Conservation (phyloP, 306 rosid species). For the Hippophae gyantsensis region DNA sequence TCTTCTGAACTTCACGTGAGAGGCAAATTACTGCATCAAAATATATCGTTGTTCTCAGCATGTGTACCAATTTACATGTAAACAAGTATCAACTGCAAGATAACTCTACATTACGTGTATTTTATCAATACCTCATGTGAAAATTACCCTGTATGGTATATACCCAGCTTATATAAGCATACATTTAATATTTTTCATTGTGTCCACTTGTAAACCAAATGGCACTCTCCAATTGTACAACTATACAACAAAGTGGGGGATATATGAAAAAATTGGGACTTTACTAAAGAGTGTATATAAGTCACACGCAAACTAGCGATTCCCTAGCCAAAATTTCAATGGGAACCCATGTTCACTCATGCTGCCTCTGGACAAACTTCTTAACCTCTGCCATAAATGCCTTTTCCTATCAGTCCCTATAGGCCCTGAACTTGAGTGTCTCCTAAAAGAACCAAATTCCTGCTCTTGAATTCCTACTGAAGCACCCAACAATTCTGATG, state of each 20-base stretch:
- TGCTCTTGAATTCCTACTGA: slow-evolving; percentile 35
- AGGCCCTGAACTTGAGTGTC: slow-evolving; percentile 69
- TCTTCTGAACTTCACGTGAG: too few relatives aligned
- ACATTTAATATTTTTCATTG: too few relatives aligned
- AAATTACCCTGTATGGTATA: too few relatives aligned
- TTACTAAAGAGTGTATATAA: background rate
- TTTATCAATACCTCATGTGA: too few relatives aligned
- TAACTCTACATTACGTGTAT: too few relatives aligned
- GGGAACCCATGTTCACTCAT: slow-evolving; percentile 68
- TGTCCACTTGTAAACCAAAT: too few relatives aligned
- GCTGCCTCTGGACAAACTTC: slow-evolving; percentile 61
- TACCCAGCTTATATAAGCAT: too few relatives aligned
- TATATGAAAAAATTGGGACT: background rate
- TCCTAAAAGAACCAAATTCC: slow-evolving; percentile 50
- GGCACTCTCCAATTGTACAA: too few relatives aligned
- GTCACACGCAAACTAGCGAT: slow-evolving; percentile 21
- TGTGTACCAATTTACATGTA: too few relatives aligned
- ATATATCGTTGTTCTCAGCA: too few relatives aligned
- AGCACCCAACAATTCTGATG: slow-evolving; percentile 41
- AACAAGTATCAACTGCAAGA: too few relatives aligned
- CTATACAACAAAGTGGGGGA: background rate
- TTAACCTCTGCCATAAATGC: slow-evolving; percentile 64
- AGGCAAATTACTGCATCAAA: too few relatives aligned
- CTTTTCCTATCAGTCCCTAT: slow-evolving; percentile 36
- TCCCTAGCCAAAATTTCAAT: slow-evolving; percentile 40